Evolutionary conservation across 225 moss, liverwort and hornwort species (phyloP).

Genomic region (Pseudisothecium myosuroides): DNA sequence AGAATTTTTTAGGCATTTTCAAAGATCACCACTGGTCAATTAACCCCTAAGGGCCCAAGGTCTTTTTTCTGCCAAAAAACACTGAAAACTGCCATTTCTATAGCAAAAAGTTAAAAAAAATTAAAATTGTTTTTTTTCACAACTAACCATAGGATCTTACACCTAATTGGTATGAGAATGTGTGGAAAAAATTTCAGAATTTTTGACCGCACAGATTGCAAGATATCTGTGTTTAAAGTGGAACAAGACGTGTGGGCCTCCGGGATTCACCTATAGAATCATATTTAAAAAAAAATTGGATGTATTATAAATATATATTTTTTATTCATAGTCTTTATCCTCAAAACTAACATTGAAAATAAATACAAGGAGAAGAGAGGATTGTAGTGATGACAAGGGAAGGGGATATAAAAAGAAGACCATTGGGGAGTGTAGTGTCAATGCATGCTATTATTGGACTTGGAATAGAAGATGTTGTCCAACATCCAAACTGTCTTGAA

Average conservation of each 20-base stretch:
- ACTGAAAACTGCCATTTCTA: too few species aligned
- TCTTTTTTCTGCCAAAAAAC: too few species aligned
- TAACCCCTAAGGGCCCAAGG: not conserved
- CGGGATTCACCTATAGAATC: too few species aligned
- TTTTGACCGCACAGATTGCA: not conserved
- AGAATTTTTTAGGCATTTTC: too few species aligned
- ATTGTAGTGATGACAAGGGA: not conserved
- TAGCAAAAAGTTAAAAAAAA: not conserved
- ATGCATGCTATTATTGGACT: not conserved
- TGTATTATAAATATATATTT: too few species aligned
- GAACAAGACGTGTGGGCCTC: too few species aligned
- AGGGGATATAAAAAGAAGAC: not conserved
- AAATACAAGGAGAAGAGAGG: too few species aligned
- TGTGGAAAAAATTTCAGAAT: not conserved
- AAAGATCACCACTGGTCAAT: too few species aligned
- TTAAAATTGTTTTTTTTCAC: not conserved
- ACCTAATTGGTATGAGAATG: not conserved
- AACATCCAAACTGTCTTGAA: not conserved
- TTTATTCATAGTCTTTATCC: too few species aligned
- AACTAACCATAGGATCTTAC: not conserved
- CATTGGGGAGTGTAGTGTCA: not conserved
- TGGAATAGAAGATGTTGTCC: not conserved
- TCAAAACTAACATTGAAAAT: too few species aligned
- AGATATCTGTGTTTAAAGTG: not conserved
- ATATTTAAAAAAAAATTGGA: too few species aligned